Conservation (phyloP, 139 green algal genomes). For the Eudorina sp. region DNA sequence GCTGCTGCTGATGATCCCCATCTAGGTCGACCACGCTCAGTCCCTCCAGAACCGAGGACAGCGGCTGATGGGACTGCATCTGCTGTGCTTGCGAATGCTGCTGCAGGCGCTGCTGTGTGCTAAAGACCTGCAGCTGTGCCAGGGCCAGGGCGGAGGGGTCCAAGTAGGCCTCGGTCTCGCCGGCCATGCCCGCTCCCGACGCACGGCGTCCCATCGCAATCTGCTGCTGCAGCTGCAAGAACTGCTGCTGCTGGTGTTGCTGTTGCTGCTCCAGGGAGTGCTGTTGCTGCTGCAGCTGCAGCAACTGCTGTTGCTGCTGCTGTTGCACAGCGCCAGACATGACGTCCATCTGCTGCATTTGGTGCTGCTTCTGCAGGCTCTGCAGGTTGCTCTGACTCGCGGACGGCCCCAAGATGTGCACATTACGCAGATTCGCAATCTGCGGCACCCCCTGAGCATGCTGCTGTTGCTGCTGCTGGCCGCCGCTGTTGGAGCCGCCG, state of each 20-base stretch:
- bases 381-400: not conserved
- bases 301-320: not conserved
- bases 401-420: not conserved
- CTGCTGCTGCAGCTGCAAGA: not conserved
- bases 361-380: not conserved
- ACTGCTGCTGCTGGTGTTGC: not conserved
- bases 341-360: not conserved
- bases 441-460: not conserved
- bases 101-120: not conserved
- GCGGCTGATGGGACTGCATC: not conserved
- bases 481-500: not conserved
- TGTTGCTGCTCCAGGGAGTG: not conserved
- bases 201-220: not conserved
- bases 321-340: not conserved
- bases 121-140: not conserved
- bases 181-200: not conserved
- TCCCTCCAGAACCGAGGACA: not conserved
- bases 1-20: not conserved
- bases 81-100: conserved; percentile 14
- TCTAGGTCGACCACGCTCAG: conserved; percentile 33
- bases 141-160: not conserved
- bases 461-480: not conserved
- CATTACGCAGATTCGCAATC: not conserved
- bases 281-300: not conserved
- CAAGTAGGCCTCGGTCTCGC: not conserved